Evolutionary conservation across 139 green algal species (phyloP), one percentile per base, ranked within the genome.

Genomic region (Ettlia oleoabundans): DNA sequence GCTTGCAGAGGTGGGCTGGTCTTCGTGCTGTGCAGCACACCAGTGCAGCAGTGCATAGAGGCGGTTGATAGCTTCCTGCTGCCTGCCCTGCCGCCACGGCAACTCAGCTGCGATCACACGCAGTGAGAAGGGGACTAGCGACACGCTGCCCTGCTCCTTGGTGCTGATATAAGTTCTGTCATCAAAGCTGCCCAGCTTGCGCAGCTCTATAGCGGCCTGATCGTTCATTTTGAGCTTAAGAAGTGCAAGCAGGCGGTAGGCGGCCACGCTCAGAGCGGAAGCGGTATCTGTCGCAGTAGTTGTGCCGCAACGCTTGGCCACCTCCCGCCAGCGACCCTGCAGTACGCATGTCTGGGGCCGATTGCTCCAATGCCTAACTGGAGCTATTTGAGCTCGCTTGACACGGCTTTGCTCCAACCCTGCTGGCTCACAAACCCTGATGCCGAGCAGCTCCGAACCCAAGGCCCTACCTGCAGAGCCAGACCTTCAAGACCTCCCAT

Each of bases 111-210:
- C 32, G 18, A 87, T 66, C 63, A 74, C 81, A 26, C 82, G 75
- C 52, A 89, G 66, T 21, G 72, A 77, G 78, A 87, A 89, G 1
- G 85, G 85, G 52, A 86, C 80, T 33, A 41, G 58, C 4, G 78
- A 82, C 1, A 47, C 13, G 42, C 35, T 32, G 8, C 61, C 61
- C 28, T 26, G 33, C 6, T 19, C 58, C 6, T n/a, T 8, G 47
- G 13, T 10, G 47, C 47, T 58, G 10, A 58, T 10, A 58, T 58
- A 58, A 58, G 47, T 15, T 58, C 65, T 55, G 80, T 71, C 35
- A 9, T 81, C 75, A 26, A 68, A 41, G 41, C 7, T 42, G 2
- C 62, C 62, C 30, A 82, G 76, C 62, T 82, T 82, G 3, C 32
- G 41, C 76, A 82, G 64, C 76, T 82, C 76, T 6, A 62, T 41